These are phyloP conservation scores for Fusarium subglutinans DNA, from an alignment of 2,329 filamentous ascomycete genomes.

Conservation along the genomic window DNA sequence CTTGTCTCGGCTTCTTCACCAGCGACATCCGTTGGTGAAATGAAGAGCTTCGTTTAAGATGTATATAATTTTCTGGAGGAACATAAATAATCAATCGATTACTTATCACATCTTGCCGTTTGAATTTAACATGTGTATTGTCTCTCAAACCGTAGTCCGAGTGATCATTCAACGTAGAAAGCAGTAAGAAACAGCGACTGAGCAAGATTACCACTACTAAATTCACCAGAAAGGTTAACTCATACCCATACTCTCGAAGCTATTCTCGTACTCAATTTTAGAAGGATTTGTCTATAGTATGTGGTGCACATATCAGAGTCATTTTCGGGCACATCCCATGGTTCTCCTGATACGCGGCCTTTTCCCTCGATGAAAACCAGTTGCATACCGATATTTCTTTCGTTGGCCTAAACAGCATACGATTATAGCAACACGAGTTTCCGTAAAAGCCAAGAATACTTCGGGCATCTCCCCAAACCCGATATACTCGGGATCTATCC, in stretches of 20 bases:
- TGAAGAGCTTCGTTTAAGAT: constrained; percentile 6
- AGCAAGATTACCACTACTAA: not conserved
- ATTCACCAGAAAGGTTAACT: too few relatives aligned
- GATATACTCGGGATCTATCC: not conserved
- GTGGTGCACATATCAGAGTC: too few relatives aligned
- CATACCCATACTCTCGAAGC: not conserved
- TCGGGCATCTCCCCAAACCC: not conserved
- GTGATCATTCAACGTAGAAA: not conserved
- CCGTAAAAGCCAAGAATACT: not conserved
- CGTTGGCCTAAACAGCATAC: not conserved
- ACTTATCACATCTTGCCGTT: not conserved
- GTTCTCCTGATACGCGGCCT: not conserved
- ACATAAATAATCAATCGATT: constrained; percentile 4
- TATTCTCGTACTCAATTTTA: not conserved
- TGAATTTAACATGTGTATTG: not conserved
- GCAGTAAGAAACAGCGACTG: not conserved
- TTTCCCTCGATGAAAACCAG: not conserved
- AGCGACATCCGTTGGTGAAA: not conserved
- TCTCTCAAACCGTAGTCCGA: not conserved
- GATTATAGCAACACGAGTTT: not conserved
- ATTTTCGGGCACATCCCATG: not conserved
- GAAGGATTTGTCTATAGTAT: not conserved
- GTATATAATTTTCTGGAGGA: constrained; percentile 21
- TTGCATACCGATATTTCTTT: not conserved
- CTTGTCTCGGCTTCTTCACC: not conserved